Evolutionary conservation across 2,329 filamentous ascomycete species (phyloP).

Genomic region (Acrocalymma vagum): DNA sequence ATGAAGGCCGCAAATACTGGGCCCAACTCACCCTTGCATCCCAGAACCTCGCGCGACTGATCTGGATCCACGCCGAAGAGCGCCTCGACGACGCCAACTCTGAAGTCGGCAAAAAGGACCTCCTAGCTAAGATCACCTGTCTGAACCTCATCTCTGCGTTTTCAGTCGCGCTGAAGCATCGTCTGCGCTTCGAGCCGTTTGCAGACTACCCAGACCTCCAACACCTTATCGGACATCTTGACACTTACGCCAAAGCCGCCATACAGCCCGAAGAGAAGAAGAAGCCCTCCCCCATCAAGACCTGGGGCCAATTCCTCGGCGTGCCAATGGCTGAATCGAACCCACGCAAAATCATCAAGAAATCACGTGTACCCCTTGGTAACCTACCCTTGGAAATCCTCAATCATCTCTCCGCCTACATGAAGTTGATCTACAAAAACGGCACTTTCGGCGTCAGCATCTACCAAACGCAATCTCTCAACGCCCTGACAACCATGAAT

Average conservation of each 20-base stretch:
- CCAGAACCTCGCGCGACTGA: conserved; percentile 72
- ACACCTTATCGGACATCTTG: conserved; percentile 73
- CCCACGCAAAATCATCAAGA: conserved; percentile 78
- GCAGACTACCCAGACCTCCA: conserved; percentile 77
- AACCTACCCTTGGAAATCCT: conserved; percentile 84
- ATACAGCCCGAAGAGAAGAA: conserved; percentile 40
- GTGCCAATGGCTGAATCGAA: conserved; percentile 79
- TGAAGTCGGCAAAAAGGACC: conserved; percentile 68
- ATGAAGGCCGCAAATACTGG: conserved; percentile 71
- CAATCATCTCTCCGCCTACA: conserved; percentile 71
- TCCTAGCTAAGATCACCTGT: conserved; percentile 69
- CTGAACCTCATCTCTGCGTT: conserved; percentile 83
- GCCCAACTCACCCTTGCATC: conserved; percentile 62
- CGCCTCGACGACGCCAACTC: conserved; percentile 56
- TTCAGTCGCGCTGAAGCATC: conserved; percentile 80
- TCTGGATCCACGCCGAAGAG: conserved; percentile 81
- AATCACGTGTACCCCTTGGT: conserved; percentile 73
- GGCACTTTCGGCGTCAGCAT: conserved; percentile 65
- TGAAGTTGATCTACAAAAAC: conserved; percentile 67
- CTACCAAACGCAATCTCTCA: conserved; percentile 68
- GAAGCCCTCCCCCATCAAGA: conserved; percentile 58
- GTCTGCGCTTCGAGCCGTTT: conserved; percentile 84
- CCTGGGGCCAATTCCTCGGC: conserved; percentile 75
- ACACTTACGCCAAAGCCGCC: conserved; percentile 73
- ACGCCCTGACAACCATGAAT: conserved; percentile 69